phyloP scores from a whole-genome alignment of 148 eudicot species.

The Silene latifolia region DNA sequence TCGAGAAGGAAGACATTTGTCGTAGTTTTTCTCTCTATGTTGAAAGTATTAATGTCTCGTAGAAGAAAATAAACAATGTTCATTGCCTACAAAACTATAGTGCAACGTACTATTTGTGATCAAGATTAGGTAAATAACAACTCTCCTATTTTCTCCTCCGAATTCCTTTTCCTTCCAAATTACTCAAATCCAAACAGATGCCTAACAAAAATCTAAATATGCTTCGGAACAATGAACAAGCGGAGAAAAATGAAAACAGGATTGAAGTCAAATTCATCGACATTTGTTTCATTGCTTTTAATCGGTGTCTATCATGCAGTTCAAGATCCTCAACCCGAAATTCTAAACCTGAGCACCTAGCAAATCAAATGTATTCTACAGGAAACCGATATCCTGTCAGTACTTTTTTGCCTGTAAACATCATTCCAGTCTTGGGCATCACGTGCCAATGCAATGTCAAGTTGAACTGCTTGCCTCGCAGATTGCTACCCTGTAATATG shows the following conservation, averaged over 20 bases:
- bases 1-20: no score
- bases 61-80: no score
- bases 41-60: no score
- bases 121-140: no score
- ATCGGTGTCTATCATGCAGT: background rate
- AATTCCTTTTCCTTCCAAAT: no score
- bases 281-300: background rate
- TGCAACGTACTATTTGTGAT: no score
- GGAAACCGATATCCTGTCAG: slow-evolving; percentile 76
- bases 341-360: background rate
- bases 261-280: background rate
- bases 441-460: slow-evolving; percentile 95
- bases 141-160: no score
- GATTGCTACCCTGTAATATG: slow-evolving; percentile 66
- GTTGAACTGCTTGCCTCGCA: slow-evolving; percentile 74
- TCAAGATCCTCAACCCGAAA: background rate
- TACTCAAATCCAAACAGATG: no score
- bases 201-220: background rate
- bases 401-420: slow-evolving; percentile 75
- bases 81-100: no score
- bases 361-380: slow-evolving; percentile 48
- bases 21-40: no score
- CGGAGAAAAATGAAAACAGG: background rate
- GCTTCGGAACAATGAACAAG: background rate
- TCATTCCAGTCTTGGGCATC: slow-evolving; percentile 99